Conservation (phyloP, 2,329 filamentous ascomycete genomes). For the Fusarium mundagurra region DNA sequence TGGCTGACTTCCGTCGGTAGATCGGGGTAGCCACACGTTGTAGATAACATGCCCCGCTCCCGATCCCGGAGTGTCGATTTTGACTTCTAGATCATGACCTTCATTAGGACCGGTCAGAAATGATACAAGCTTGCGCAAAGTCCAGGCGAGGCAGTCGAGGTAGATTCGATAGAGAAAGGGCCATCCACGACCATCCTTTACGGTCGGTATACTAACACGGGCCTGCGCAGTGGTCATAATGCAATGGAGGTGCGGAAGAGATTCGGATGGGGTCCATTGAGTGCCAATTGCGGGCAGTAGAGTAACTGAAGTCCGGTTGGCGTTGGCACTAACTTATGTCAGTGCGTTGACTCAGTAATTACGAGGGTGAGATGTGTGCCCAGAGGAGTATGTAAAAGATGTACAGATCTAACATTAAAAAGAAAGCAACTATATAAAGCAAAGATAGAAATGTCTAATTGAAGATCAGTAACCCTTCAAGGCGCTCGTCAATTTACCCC, state of each 20-base stretch:
- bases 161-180: neutral
- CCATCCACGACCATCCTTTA: neutral
- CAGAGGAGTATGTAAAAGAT: neutral
- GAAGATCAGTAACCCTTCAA: no score
- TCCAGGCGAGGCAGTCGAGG: neutral
- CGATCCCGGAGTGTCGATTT: rapidly evolving
- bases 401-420: neutral
- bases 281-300: rapidly evolving
- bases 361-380: neutral
- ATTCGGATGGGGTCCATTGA: neutral
- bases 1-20: rapidly evolving
- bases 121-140: neutral
- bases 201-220: neutral
- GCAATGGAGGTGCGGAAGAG: neutral
- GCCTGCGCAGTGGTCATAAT: rapidly evolving
- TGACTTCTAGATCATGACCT: neutral
- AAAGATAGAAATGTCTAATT: neutral
- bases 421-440: neutral
- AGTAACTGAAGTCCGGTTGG: neutral
- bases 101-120: neutral
- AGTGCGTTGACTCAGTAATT: neutral
- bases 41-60: neutral
- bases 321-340: neutral
- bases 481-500: no score
- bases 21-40: neutral